phyloP scores from a whole-genome alignment of 768 basidiomycete species.

The Pholiota microspora region DNA sequence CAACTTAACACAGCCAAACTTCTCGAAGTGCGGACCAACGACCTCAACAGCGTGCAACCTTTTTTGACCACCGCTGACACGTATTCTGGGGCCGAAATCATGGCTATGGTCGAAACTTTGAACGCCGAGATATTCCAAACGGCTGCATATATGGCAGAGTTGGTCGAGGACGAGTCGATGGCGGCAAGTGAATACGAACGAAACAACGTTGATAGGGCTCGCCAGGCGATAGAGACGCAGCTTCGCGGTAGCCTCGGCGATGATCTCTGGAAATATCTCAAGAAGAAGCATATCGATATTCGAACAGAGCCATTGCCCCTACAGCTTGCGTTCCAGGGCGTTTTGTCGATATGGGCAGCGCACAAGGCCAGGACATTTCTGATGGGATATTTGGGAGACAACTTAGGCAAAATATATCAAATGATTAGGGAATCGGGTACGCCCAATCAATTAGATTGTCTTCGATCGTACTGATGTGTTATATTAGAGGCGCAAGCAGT shows the following conservation, averaged over 20 bases:
- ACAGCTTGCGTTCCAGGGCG: conserved; percentile 20
- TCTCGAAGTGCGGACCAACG: conserved; percentile 30
- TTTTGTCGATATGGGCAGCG: conserved; percentile 12
- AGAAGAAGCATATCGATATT: conserved; percentile 10
- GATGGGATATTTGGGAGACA: neutral
- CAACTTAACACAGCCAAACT: conserved; percentile 17
- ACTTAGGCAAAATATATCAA: conserved; percentile 7
- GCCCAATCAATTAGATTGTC: neutral
- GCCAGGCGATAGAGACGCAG: neutral
- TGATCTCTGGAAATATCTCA: conserved; percentile 13
- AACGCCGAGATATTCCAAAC: conserved; percentile 50
- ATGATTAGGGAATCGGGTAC: conserved; percentile 23
- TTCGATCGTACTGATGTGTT: neutral
- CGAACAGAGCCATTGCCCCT: conserved; percentile 20
- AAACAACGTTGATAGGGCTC: neutral
- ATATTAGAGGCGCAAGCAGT: conserved; percentile 40
- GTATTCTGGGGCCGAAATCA: conserved; percentile 43
- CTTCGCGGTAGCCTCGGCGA: conserved; percentile 11
- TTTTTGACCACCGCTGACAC: conserved; percentile 43
- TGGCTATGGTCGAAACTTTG: conserved; percentile 35
- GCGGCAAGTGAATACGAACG: conserved; percentile 4
- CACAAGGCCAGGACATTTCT: conserved; percentile 1
- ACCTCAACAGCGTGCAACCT: conserved; percentile 39
- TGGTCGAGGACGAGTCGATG: conserved; percentile 13
- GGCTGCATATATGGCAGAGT: conserved; percentile 42